Conservation (phyloP, 768 basidiomycete species). For the Kondoa subrosea region DNA sequence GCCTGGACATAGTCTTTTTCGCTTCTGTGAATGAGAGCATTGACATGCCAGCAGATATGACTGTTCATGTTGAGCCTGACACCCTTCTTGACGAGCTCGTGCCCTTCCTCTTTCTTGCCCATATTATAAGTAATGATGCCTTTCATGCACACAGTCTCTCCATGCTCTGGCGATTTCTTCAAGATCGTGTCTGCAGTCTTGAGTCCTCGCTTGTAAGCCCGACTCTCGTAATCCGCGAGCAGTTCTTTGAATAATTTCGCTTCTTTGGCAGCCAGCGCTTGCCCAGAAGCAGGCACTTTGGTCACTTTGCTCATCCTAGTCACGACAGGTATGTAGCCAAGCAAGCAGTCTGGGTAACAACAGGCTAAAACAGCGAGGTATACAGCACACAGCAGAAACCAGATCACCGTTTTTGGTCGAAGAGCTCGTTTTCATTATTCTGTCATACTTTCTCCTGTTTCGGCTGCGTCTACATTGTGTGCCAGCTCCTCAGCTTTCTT, state of each 20-base stretch:
- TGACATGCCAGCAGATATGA: slow-evolving; percentile 96
- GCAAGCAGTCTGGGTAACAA: not conserved
- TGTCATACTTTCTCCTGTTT: too few species aligned
- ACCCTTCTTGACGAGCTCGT: slow-evolving; percentile 68
- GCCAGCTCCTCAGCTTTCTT: too few species aligned
- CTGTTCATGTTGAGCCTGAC: slow-evolving; percentile 53
- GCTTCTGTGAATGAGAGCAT: slow-evolving; percentile 81
- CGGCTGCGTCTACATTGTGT: too few species aligned
- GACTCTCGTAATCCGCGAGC: slow-evolving; percentile 57
- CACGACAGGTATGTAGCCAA: not conserved
- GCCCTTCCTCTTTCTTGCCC: slow-evolving; percentile 62
- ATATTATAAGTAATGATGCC: slow-evolving; percentile 68
- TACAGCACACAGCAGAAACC: not conserved
- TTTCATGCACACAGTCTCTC: slow-evolving; percentile 93
- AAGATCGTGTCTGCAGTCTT: slow-evolving; percentile 86
- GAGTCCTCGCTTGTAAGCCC: slow-evolving; percentile 71
- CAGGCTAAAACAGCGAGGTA: not conserved
- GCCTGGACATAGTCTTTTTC: slow-evolving; percentile 93
- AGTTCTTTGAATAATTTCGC: slow-evolving; percentile 20
- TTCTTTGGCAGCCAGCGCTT: slow-evolving; percentile 9
- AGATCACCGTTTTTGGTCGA: not conserved
- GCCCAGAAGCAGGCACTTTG: not conserved
- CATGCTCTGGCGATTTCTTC: slow-evolving; percentile 89
- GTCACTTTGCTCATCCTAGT: not conserved
- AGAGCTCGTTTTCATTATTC: too few species aligned